phyloP scores from a whole-genome alignment of 2,329 filamentous ascomycete genomes.

The Cercospora brassicicola region DNA sequence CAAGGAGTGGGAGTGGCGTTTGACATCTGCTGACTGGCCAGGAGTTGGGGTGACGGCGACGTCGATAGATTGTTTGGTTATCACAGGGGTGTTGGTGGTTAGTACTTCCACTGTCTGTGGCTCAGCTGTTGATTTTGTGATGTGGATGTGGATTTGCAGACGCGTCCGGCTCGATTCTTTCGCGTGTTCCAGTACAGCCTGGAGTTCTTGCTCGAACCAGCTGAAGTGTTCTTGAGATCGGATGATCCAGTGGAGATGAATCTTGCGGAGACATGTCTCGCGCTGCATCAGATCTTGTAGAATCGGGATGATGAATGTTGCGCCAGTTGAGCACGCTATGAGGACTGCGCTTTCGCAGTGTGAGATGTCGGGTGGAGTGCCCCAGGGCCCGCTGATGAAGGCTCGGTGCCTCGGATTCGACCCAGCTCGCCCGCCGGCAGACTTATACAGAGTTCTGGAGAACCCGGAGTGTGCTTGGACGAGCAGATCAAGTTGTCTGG shows the following conservation, averaged over 20 bases:
- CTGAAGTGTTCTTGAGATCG: conserved; percentile 27
- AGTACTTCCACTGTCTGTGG: background rate
- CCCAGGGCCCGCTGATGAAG: conserved; percentile 37
- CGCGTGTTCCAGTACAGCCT: conserved; percentile 20
- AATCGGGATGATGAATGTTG: conserved; percentile 58
- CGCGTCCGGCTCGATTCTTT: conserved; percentile 40
- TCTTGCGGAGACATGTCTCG: conserved; percentile 29
- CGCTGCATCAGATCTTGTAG: conserved; percentile 57
- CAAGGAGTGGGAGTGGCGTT: background rate
- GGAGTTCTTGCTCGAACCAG: conserved; percentile 27
- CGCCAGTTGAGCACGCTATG: conserved; percentile 61
- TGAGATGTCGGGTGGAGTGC: conserved; percentile 43
- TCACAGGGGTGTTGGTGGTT: background rate
- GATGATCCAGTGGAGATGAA: conserved; percentile 37
- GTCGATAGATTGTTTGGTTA: background rate
- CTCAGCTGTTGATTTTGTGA: conserved; percentile 44
- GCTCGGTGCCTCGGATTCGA: conserved; percentile 20
- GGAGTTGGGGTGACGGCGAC: background rate
- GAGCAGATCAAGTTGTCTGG: conserved; percentile 43
- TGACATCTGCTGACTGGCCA: background rate
- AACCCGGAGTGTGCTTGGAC: conserved; percentile 37
- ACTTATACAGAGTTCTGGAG: conserved; percentile 30
- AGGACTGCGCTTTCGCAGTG: conserved; percentile 64
- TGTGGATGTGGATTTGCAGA: conserved; percentile 55
- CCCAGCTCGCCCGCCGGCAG: conserved; percentile 21